A percentile compares a stretch with the other conserved stretches of the same genome.
phyloP scores from a whole-genome alignment of 768 basidiomycete genomes.

The Lepiota venenata region DNA sequence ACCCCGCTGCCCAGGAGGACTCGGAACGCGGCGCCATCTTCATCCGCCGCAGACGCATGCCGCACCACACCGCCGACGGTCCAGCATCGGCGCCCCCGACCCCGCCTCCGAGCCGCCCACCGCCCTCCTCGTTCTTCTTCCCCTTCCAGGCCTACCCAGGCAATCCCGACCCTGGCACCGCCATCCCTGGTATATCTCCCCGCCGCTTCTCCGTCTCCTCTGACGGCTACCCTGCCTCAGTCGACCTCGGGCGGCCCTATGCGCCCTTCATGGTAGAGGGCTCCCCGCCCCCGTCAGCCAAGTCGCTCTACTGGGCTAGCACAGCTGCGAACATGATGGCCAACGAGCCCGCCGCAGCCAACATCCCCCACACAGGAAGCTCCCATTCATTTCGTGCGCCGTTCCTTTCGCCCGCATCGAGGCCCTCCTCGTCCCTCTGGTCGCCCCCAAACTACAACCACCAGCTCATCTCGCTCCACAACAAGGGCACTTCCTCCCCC shows the following conservation, averaged over 20 bases:
- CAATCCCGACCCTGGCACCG: slow-evolving; percentile 58
- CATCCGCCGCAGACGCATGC: slow-evolving; percentile 2
- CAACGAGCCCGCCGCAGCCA: neutral
- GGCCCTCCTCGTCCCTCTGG: slow-evolving; percentile 62
- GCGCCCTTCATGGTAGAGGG: slow-evolving; percentile 43
- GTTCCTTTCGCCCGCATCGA: slow-evolving; percentile 67
- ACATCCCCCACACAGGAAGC: slow-evolving; percentile 37
- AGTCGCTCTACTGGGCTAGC: slow-evolving; percentile 41
- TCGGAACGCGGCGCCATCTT: neutral
- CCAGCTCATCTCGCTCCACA: slow-evolving; percentile 17
- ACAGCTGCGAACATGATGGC: slow-evolving; percentile 37
- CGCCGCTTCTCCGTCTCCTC: slow-evolving; percentile 29
- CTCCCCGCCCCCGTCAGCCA: slow-evolving; percentile 21
- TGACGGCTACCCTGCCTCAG: slow-evolving; percentile 15
- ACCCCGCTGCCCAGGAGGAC: neutral
- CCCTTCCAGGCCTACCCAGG: slow-evolving; percentile 65
- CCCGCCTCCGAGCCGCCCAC: slow-evolving; percentile 14
- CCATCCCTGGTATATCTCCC: slow-evolving; percentile 27
- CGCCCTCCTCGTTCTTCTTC: slow-evolving; percentile 34
- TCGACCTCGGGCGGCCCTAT: slow-evolving; percentile 36
- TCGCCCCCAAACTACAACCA: slow-evolving; percentile 46
- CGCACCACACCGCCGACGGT: neutral
- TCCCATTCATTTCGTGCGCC: slow-evolving; percentile 60
- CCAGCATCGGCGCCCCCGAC: neutral
- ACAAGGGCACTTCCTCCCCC: slow-evolving; percentile 12